Evolutionary conservation across 257 asterid species (phyloP).

Genomic region (Ajuga chamaepitys): DNA sequence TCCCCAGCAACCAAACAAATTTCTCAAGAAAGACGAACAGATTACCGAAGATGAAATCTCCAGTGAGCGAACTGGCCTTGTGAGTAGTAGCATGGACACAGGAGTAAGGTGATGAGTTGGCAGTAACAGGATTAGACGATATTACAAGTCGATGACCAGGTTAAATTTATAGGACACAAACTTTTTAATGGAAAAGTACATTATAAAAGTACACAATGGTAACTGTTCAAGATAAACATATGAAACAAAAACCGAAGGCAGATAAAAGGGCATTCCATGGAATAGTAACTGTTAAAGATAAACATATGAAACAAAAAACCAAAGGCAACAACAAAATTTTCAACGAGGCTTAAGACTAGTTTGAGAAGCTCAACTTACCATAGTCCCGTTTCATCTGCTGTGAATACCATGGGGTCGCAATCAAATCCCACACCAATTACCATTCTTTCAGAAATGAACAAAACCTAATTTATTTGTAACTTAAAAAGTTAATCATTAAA

Average conservation of each 20-base stretch:
- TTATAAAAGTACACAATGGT: background rate
- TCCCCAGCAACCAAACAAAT: slow-evolving; percentile 1
- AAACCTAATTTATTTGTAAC: slow-evolving; percentile 43
- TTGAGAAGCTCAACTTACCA: slow-evolving; percentile 52
- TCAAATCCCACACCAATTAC: slow-evolving; percentile 95
- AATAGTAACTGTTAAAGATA: background rate
- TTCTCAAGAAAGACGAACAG: background rate
- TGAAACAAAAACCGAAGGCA: background rate
- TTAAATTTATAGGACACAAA: background rate
- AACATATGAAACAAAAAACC: background rate
- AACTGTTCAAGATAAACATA: background rate
- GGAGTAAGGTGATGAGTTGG: background rate
- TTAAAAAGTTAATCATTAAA: slow-evolving; percentile 13
- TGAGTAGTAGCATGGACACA: background rate
- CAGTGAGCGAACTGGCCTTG: background rate
- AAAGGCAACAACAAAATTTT: background rate
- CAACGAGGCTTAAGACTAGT: background rate
- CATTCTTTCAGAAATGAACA: slow-evolving; percentile 84
- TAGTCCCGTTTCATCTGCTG: slow-evolving; percentile 77
- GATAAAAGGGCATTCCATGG: no score
- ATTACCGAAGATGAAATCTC: background rate
- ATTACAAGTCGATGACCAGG: background rate
- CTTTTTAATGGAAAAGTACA: background rate
- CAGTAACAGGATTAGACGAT: background rate
- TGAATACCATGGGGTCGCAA: slow-evolving; percentile 89